phyloP scores from a whole-genome alignment of 495 filamentous ascomycete genomes.

The Lophiotrema nucula region DNA sequence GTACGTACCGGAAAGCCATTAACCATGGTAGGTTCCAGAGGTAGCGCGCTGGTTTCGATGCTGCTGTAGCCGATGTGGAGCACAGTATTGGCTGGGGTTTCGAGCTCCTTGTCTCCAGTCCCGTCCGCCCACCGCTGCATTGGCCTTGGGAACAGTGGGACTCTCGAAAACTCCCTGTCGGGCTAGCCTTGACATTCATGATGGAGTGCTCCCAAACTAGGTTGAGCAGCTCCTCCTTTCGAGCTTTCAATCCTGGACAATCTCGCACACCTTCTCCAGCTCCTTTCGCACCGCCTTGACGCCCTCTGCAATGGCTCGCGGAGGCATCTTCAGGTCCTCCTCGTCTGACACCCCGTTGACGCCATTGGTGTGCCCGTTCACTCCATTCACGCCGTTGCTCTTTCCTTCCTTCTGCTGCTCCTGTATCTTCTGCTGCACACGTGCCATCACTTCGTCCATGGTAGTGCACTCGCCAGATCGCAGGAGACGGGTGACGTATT shows the following conservation, averaged over 20 bases:
- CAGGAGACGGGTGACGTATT: slow-evolving; percentile 33
- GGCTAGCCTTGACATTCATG: too few species aligned
- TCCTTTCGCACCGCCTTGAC: slow-evolving; percentile 32
- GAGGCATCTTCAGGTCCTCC: slow-evolving; percentile 30
- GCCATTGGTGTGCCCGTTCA: slow-evolving; percentile 21
- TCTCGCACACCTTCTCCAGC: slow-evolving; percentile 37
- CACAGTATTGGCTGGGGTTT: too few species aligned
- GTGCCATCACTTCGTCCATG: slow-evolving; percentile 32
- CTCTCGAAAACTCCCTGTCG: too few species aligned
- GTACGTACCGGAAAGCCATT: too few species aligned
- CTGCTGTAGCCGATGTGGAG: too few species aligned
- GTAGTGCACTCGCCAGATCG: slow-evolving; percentile 38
- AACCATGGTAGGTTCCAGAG: too few species aligned
- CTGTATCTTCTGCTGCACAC: slow-evolving; percentile 25
- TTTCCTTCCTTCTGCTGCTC: neutral
- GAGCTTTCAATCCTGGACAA: slow-evolving; percentile 19
- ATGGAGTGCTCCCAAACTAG: too few species aligned
- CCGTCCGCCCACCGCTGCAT: too few species aligned
- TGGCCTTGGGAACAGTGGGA: too few species aligned
- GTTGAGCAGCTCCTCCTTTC: too few species aligned
- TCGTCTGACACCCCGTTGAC: slow-evolving; percentile 7
- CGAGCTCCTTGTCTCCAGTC: too few species aligned
- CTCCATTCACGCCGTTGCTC: slow-evolving; percentile 14
- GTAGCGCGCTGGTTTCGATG: too few species aligned
- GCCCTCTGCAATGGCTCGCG: slow-evolving; percentile 31